Percentiles rank a stretch among this genome's conserved stretches.
Conservation (phyloP, 345 rosid genomes). For the Triadica sebifera region DNA sequence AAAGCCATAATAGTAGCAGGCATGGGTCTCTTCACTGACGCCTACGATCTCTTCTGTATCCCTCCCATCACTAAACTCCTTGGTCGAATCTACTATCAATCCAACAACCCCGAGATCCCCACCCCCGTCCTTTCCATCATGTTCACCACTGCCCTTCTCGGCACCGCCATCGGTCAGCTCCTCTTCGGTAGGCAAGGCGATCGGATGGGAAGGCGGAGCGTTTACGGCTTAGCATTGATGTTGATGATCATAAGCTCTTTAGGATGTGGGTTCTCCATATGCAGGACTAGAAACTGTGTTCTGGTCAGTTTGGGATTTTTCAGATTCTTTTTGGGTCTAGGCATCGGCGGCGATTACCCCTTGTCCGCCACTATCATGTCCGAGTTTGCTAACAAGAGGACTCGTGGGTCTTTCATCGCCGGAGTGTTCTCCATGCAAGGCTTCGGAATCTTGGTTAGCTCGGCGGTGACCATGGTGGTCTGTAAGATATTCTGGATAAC, state of each 20-base stretch:
- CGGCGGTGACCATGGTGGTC: constrained; percentile 49
- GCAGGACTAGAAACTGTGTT: constrained; percentile 51
- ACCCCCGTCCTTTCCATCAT: constrained; percentile 31
- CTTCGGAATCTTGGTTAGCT: constrained; percentile 58
- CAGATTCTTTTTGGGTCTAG: constrained; percentile 62
- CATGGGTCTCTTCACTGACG: constrained; percentile 65
- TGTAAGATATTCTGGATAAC: constrained; percentile 32
- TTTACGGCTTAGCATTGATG: constrained; percentile 55
- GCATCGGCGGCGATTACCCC: constrained; percentile 81
- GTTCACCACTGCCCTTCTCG: constrained; percentile 48
- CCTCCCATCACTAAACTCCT: constrained; percentile 44
- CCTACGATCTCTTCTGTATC: constrained; percentile 65
- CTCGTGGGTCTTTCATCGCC: constrained; percentile 68
- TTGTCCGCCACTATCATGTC: constrained; percentile 81
- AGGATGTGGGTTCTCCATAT: constrained; percentile 63
- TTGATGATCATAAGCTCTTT: constrained; percentile 59
- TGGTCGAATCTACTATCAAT: constrained; percentile 40
- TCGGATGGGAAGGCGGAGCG: constrained; percentile 50
- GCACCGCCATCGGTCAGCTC: constrained; percentile 58
- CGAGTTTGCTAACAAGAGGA: constrained; percentile 71
- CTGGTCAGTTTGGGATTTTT: constrained; percentile 54
- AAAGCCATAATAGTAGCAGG: constrained; percentile 60
- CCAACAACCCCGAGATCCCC: not conserved
- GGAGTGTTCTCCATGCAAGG: constrained; percentile 83
- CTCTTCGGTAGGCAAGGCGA: constrained; percentile 66